Evolutionary conservation across 495 filamentous ascomycete genomes (phyloP), one percentile per base, ranked within the genome.

Genomic region (Neurospora sp.): DNA sequence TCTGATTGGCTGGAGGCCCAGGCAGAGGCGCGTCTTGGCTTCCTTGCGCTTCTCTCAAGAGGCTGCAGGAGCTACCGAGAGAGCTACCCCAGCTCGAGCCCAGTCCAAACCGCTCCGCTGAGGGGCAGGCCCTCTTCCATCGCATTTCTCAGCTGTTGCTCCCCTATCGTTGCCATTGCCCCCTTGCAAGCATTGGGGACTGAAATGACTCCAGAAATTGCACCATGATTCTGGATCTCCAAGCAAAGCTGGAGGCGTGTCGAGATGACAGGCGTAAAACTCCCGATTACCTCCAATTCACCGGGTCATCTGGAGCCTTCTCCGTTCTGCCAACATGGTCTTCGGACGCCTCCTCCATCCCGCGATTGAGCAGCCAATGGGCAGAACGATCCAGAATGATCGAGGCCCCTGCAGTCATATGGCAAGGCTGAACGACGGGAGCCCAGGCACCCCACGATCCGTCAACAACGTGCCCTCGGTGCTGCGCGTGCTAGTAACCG

Each of bases 1-100:
- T 40, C 41, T 81, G 73, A 80, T 81, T 81, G 80, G 80, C 59
- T 69, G 27, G 18, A 20, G 18, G 72, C 72, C 68, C 73, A 77
- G 73, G 73, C 74, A 77, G 72, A 22, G 70, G 38, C 73, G 69
- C 76, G 70, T 74, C 68, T 59, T 73, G 75, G 38, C 53, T 65
- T 65, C 53, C 53, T 65, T 65, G 53, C 27, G 53, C 53, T 65
- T 65, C 53, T 65, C 53, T 65, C 14, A 65, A 65, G 75, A 75
- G 76, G 78, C 78, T 77, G 74, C 78, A 68, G 73, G 18, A 70
- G 72, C 71, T 69, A 31, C 27, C 78, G 76, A 73, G 76, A 73
- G 18, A 70, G 72, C 71, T 69, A 42, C 68, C 72, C 40, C 20
- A 45, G 42, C 42, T 45, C 42, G 42, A 45, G 18, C 42, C 42